Percentiles rank a stretch among this genome's conserved stretches.
Evolutionary conservation across 1,284 basidiomycete species (phyloP).

Genomic region (Tranzscheliella williamsii): DNA sequence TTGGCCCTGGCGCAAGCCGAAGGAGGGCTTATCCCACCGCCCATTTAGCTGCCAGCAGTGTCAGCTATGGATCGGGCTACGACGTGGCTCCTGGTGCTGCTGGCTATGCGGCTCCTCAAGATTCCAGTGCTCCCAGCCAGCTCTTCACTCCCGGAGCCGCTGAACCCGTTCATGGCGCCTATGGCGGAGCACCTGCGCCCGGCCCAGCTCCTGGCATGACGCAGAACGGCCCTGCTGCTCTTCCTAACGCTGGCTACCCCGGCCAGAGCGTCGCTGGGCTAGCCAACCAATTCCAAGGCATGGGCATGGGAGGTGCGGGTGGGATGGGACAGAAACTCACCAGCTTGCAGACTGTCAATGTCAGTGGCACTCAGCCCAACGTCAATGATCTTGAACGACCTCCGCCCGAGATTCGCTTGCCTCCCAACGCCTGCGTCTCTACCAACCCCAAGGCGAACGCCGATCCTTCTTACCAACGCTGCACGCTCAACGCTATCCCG

Average conservation of each 20-base stretch:
- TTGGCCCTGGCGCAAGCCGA: constrained; percentile 61
- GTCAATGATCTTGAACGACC: constrained; percentile 77
- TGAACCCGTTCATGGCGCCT: constrained; percentile 17
- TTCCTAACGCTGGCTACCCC: constrained; percentile 19
- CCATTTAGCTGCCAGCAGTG: constrained; percentile 59
- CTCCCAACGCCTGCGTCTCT: constrained; percentile 78
- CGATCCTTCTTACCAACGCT: constrained; percentile 88
- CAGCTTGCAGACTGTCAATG: constrained; percentile 50
- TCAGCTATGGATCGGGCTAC: constrained; percentile 61
- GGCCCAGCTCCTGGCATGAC: constrained; percentile 25
- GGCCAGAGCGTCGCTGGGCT: constrained; percentile 67
- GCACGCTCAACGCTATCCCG: constrained; percentile 88
- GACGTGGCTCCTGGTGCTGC: constrained; percentile 60
- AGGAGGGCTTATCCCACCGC: constrained; percentile 63
- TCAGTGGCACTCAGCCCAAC: constrained; percentile 66
- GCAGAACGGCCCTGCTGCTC: constrained; percentile 10
- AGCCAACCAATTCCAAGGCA: constrained; percentile 81
- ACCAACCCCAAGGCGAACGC: constrained; percentile 80
- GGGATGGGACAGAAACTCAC: constrained; percentile 38
- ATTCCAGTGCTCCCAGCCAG: constrained; percentile 21
- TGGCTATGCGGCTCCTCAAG: constrained; percentile 26
- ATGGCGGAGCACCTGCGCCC: constrained; percentile 23
- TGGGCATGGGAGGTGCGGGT: constrained; percentile 70
- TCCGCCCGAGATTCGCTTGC: constrained; percentile 86
- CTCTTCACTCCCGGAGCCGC: constrained; percentile 43